These are phyloP conservation scores for Colletotrichum liaoningense DNA, from an alignment of 2,329 filamentous ascomycete species.

Conservation along the genomic window DNA sequence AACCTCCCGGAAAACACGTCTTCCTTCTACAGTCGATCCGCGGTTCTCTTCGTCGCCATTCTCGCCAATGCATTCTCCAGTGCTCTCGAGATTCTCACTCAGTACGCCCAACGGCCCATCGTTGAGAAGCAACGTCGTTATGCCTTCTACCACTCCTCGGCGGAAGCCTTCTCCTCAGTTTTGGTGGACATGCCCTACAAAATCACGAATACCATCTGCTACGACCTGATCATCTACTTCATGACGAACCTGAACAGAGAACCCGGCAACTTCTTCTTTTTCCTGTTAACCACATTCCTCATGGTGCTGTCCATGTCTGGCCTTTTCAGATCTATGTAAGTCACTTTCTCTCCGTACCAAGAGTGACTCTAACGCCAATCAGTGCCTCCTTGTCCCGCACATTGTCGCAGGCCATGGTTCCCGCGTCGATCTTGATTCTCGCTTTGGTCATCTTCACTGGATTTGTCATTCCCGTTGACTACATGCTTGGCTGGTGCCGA, in stretches of 20 bases:
- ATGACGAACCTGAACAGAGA: constrained; percentile 70
- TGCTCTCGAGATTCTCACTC: constrained; percentile 44
- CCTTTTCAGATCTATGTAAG: constrained; percentile 58
- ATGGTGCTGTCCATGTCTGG: constrained; percentile 54
- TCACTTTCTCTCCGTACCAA: background rate
- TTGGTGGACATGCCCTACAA: constrained; percentile 42
- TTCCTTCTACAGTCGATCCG: constrained; percentile 58
- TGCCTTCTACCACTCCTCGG: constrained; percentile 47
- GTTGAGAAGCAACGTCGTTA: constrained; percentile 44
- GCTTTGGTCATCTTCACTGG: constrained; percentile 68
- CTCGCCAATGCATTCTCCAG: constrained; percentile 62
- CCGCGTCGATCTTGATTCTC: constrained; percentile 63
- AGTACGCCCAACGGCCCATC: constrained; percentile 42
- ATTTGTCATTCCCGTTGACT: constrained; percentile 56
- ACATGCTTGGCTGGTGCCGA: constrained; percentile 54
- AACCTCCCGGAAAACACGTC: constrained; percentile 53
- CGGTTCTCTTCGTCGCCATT: constrained; percentile 64
- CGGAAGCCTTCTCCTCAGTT: constrained; percentile 31
- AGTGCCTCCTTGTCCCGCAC: constrained; percentile 59
- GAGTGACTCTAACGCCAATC: background rate
- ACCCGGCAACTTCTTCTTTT: constrained; percentile 65
- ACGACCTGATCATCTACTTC: constrained; percentile 74
- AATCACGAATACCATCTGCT: constrained; percentile 62
- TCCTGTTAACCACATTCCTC: constrained; percentile 57
- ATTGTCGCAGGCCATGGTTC: constrained; percentile 63